A percentile compares a stretch with the other conserved stretches of the same genome.
Evolutionary conservation across 1,139 yeast species (phyloP).

Genomic region (Candida sanyaensis): DNA sequence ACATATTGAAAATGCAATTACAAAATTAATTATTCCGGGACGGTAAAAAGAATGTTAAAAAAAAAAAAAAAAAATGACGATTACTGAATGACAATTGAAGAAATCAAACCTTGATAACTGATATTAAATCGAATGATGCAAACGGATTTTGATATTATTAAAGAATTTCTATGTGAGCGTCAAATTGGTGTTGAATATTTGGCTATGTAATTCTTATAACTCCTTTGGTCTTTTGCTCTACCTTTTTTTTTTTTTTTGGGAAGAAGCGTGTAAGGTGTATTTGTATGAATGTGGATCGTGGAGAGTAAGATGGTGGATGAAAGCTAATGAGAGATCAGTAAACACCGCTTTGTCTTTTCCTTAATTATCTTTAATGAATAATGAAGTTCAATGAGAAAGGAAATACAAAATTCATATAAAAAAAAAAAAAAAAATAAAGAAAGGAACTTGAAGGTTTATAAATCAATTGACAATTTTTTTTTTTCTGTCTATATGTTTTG

Average conservation of each 20-base stretch:
- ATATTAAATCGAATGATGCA: not conserved
- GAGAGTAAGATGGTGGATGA: not conserved
- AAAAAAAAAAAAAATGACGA: not conserved
- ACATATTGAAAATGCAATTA: constrained; percentile 22
- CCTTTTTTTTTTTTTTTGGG: not conserved
- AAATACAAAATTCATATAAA: not conserved
- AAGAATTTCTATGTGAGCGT: constrained; percentile 2
- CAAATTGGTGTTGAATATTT: not conserved
- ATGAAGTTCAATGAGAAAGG: not conserved
- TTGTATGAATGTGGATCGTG: not conserved
- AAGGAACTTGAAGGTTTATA: not conserved
- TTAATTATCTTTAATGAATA: not conserved
- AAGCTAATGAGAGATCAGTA: not conserved
- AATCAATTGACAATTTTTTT: not conserved
- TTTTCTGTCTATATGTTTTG: not conserved
- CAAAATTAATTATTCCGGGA: no score
- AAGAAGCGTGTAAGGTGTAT: not conserved
- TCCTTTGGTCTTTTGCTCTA: not conserved
- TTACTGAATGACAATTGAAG: not conserved
- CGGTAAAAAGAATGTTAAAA: not conserved
- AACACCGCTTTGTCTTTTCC: not conserved
- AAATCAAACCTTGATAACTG: not conserved
- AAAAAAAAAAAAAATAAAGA: not conserved
- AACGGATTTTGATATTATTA: not conserved
- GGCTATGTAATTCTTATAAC: not conserved